phyloP scores from a whole-genome alignment of 1,139 yeast species.

The Meyerozyma athensensis region DNA sequence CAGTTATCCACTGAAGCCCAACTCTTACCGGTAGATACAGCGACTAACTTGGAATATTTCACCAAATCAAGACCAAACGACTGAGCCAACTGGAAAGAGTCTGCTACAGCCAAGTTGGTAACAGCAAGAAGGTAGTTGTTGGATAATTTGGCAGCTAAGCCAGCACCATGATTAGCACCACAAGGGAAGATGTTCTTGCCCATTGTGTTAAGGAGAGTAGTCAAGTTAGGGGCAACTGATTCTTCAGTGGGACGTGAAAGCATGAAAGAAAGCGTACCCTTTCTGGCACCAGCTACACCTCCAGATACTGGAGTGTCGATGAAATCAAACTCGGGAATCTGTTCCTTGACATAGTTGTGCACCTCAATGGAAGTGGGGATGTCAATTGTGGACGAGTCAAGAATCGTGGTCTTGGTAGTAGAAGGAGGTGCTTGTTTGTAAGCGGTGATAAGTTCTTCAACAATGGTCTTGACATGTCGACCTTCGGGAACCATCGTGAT shows the following conservation, averaged over 20 bases:
- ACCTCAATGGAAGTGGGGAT: slow-evolving; percentile 44
- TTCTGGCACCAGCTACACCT: slow-evolving; percentile 56
- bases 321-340: slow-evolving; percentile 35
- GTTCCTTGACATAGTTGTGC: slow-evolving; percentile 30
- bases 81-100: slow-evolving; percentile 55
- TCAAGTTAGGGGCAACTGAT: slow-evolving; percentile 24
- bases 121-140: slow-evolving; percentile 57
- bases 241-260: slow-evolving; percentile 36
- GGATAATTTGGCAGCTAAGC: slow-evolving; percentile 56
- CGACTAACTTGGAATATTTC: slow-evolving; percentile 47
- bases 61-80: slow-evolving; percentile 48
- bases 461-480: slow-evolving; percentile 44
- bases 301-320: slow-evolving; percentile 63
- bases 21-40: slow-evolving; percentile 55
- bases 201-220: slow-evolving; percentile 39
- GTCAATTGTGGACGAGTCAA: slow-evolving; percentile 57
- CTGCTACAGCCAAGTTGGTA: slow-evolving; percentile 57
- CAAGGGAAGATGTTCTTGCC: slow-evolving; percentile 52
- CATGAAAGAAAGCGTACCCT: slow-evolving; percentile 56
- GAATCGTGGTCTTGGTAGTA: slow-evolving; percentile 22
- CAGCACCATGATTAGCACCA: slow-evolving; percentile 49
- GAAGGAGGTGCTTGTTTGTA: slow-evolving; percentile 18
- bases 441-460: slow-evolving; percentile 32
- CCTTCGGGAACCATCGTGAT: slow-evolving; percentile 62
- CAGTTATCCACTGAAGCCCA: slow-evolving; percentile 62